Percentiles rank a stretch among this genome's conserved stretches.
phyloP scores from a whole-genome alignment of 768 basidiomycete species.

The Suillus bovinus region DNA sequence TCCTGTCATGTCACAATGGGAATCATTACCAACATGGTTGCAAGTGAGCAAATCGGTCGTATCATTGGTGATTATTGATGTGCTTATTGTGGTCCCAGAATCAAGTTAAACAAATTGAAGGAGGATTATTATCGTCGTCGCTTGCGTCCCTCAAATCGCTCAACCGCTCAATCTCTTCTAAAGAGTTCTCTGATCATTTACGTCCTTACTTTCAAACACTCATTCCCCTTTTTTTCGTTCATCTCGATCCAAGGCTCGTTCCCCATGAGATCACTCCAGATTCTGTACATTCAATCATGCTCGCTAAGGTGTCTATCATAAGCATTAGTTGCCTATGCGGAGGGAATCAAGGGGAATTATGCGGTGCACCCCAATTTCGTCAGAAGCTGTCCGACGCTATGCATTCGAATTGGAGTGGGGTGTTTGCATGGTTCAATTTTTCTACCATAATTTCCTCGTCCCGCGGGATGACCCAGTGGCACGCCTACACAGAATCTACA shows the following conservation, averaged over 20 bases:
- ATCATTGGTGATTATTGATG: background rate
- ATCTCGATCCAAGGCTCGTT: slow-evolving; percentile 1
- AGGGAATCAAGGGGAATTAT: background rate
- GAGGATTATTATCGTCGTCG: slow-evolving; percentile 1
- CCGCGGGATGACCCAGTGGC: slow-evolving; percentile 1
- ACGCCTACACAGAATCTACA: background rate
- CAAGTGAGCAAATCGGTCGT: background rate
- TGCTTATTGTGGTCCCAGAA: background rate
- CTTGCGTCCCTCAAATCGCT: slow-evolving; percentile 1
- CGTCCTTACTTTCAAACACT: slow-evolving; percentile 4
- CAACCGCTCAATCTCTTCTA: slow-evolving; percentile 1
- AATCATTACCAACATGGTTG: slow-evolving; percentile 1
- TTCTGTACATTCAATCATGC: slow-evolving; percentile 2
- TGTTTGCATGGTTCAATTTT: slow-evolving; percentile 1
- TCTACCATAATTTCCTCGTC: background rate
- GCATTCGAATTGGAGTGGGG: background rate
- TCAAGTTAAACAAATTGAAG: slow-evolving; percentile 2
- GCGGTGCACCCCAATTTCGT: slow-evolving; percentile 1
- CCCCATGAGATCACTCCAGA: background rate
- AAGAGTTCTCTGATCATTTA: background rate
- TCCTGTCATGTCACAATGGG: slow-evolving; percentile 4
- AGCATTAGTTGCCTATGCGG: slow-evolving; percentile 1
- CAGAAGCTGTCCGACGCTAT: slow-evolving; percentile 1
- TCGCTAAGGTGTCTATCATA: slow-evolving; percentile 1
- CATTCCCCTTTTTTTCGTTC: slow-evolving; percentile 1